Base-by-base conservation (phyloP, 495 filamentous ascomycete species). In the Aspergillus olivimuriae region DNA sequence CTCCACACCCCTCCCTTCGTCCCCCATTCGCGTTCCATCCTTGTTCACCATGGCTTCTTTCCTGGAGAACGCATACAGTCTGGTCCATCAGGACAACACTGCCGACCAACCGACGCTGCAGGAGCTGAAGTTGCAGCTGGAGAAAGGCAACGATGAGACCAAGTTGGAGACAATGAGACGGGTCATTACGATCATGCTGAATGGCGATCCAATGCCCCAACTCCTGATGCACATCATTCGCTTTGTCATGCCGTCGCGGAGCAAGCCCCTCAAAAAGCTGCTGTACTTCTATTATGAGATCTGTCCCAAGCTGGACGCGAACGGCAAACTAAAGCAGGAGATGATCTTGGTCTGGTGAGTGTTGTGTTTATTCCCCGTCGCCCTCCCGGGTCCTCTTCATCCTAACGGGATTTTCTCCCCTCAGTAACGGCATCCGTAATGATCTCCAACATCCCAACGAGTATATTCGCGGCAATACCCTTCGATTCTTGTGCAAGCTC, bases 231-330 rank as follows among this genome's bases (percentile, higher is more conserved):
- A 96, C 69, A 97, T 99, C 58, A 97, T 99, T 70, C 86, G 92
- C 64, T 97, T 97, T 65, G 87, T 99, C 51, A 97, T 97, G 94
- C 94, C 94, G 1, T 91, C 88, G 44, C 95, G 87, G 72, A 87
- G 83, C 69, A 97, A 97, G 67, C 71, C 81, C n/a, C 72, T 99
- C 55, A 99, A 99, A 78, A 97, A 97, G 70, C 71, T 99, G 32
- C 77, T 99, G 12, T 99, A 99, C 69, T 91, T 97, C 66, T 99
- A 96, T 72, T 95, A 96, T 66, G 94, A 99, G 68, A 91, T 97
- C 56, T 97, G 92, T 63, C 94, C 94, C 19, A 99, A 99, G 64
- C 83, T 83, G 32, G 94, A 97, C 65, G 72, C 82, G 18, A 80
- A 69, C 50, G 94, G 94, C 56, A 97, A 96, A 74, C 70, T 97